These are phyloP conservation scores for Trametes villosa DNA, from an alignment of 768 basidiomycete genomes.

Conservation along the genomic window DNA sequence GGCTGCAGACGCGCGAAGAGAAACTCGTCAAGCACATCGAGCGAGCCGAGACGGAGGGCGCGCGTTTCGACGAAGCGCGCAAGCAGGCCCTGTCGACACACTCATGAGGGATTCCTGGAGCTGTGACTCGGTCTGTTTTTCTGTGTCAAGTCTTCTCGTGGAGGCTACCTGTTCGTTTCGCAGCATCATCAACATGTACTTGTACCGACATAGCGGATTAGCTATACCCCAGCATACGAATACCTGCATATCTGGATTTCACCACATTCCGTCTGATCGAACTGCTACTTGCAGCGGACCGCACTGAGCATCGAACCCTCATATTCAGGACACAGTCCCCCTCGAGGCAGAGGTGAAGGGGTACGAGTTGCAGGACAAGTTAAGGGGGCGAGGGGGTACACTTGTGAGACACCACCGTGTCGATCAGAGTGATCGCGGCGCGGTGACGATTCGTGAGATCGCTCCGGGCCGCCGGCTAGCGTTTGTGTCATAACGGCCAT, in stretches of 20 bases:
- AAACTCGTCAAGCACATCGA: conserved; percentile 62
- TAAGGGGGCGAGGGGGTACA: too few species aligned
- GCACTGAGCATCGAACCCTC: too few species aligned
- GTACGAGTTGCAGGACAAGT: too few species aligned
- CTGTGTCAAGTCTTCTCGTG: neutral
- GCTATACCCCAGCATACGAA: conserved; percentile 8
- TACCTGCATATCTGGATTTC: neutral
- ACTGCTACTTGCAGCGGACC: too few species aligned
- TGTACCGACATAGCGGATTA: conserved; percentile 9
- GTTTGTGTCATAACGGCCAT: too few species aligned
- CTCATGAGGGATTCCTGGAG: neutral
- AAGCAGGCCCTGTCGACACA: conserved; percentile 40
- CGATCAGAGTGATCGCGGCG: too few species aligned
- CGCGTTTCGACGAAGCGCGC: conserved; percentile 53
- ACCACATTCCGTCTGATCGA: neutral
- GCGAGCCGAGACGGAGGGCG: conserved; percentile 62
- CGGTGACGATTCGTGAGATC: too few species aligned
- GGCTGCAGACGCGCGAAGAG: conserved; percentile 64
- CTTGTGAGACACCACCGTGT: too few species aligned
- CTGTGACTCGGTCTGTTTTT: neutral
- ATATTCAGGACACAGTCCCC: too few species aligned
- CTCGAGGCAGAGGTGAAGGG: too few species aligned
- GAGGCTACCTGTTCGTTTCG: neutral
- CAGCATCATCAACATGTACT: conserved; percentile 10
- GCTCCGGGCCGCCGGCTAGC: too few species aligned